phyloP scores from a whole-genome alignment of 1,284 basidiomycete species.

The Ustilago loliicola region DNA sequence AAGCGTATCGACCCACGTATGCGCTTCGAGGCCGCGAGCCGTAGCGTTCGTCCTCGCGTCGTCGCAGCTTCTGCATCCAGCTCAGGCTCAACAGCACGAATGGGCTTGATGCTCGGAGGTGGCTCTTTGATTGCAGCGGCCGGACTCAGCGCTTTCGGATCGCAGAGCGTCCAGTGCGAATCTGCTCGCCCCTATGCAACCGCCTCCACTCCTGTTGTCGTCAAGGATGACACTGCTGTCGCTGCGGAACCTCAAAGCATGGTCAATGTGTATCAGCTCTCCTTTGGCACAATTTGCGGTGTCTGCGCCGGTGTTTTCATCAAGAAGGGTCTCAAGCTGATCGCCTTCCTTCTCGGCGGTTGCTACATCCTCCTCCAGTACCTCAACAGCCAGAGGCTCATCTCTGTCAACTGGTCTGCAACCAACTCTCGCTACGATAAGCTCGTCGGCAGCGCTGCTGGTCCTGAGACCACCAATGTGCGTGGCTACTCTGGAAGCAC shows the following conservation, averaged over 20 bases:
- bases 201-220: constrained; percentile 12
- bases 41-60: constrained; percentile 14
- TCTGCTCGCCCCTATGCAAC: constrained; percentile 39
- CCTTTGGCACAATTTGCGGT: constrained; percentile 86
- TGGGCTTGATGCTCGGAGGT: constrained; percentile 37
- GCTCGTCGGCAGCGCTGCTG: constrained; percentile 78
- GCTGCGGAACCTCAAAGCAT: constrained; percentile 75
- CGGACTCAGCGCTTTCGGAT: constrained; percentile 28
- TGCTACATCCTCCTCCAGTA: constrained; percentile 67
- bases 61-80: constrained; percentile 22
- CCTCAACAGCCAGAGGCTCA: constrained; percentile 71
- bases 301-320: constrained; percentile 92
- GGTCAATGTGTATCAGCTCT: constrained; percentile 83
- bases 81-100: constrained; percentile 19
- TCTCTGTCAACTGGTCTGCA: constrained; percentile 84
- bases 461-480: constrained; percentile 73
- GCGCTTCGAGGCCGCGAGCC: constrained; percentile 13
- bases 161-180: constrained; percentile 23
- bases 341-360: constrained; percentile 84
- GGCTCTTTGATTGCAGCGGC: constrained; percentile 35
- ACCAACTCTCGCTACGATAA: constrained; percentile 78
- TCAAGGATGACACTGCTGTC: constrained; percentile 25
- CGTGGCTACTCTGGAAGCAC: constrained; percentile 72
- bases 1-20: constrained; percentile 38
- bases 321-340: constrained; percentile 87